Evolutionary conservation across 768 basidiomycete species (phyloP), one percentile per base, ranked within the genome.

Genomic region (Lenzites betulinus): DNA sequence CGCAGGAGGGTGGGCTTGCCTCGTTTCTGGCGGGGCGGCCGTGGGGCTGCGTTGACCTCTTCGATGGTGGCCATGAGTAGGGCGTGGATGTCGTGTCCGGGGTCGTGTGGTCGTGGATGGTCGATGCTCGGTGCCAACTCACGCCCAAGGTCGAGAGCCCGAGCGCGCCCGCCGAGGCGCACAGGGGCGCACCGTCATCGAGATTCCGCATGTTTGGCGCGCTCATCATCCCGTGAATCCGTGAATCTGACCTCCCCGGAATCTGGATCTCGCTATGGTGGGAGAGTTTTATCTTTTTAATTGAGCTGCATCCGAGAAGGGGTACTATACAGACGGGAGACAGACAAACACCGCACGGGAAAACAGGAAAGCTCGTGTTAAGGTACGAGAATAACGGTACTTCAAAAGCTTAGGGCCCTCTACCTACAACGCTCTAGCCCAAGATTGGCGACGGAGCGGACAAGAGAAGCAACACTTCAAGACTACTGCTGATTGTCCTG

Each of bases 11-110:
- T 23, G 54, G 51, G 36, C 54, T 36, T 51, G 11, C 51, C 55
- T 51, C 53, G 43, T 36, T 39, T 62, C 33, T 54, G 43, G 42
- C 18, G 59, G 22, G 46, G 20, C 44, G 16, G 63, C n/a, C 53
- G 44, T 38, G 51, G n/a, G 25, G 52, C 15, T 16, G 54, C 56
- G 13, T 67, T 55, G 44, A 62, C 44, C 43, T 67, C 66, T 39
- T 69, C 59, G 46, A 67, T 64, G 22, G 50, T 52, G 20, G 65
- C 68, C 64, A 69, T 69, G 26, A 48, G 30, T 46, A 59, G 22
- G 36, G 43, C 50, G 60, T 54, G 3, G 53, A n/a, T 30, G 51
- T 54, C 20, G 43, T 46, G 42, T 20, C 11, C 22, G 44, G 22
- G 11, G 48, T 54, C 41, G 58, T 57, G 48, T 41, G 20, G 48